Evolutionary conservation across 805 yeast genomes (phyloP).

Genomic region (Scheffersomyces coipomensis): DNA sequence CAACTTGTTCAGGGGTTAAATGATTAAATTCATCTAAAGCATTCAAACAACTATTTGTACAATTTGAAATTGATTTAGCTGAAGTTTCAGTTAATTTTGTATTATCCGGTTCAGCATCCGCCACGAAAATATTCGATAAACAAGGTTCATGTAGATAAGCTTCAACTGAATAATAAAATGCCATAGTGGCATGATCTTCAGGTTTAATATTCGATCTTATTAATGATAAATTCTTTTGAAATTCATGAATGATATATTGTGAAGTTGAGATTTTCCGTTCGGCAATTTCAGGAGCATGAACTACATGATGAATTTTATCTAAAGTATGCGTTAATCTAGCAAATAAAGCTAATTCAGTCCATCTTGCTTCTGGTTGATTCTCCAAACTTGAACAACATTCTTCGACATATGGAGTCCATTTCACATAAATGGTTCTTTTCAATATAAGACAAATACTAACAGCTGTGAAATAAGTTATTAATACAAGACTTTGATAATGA

Average conservation of each 20-base stretch:
- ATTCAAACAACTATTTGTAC: conserved; percentile 53
- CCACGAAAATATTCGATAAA: conserved; percentile 19
- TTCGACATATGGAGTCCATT: conserved; percentile 65
- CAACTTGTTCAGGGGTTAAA: conserved; percentile 45
- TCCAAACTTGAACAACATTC: conserved; percentile 56
- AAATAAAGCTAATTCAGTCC: conserved; percentile 51
- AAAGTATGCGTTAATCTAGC: conserved; percentile 58
- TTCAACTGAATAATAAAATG: conserved; percentile 61
- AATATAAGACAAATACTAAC: conserved; percentile 65
- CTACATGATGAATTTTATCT: conserved; percentile 56
- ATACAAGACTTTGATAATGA: conserved; percentile 40
- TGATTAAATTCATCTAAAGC: conserved; percentile 49
- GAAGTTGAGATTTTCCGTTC: conserved; percentile 23
- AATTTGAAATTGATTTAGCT: conserved; percentile 44
- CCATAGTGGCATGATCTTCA: conserved; percentile 40
- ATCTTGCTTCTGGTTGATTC: conserved; percentile 24
- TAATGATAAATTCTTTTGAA: conserved; percentile 45
- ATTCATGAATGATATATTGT: conserved; percentile 43
- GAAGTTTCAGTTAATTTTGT: conserved; percentile 24
- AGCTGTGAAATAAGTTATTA: conserved; percentile 60
- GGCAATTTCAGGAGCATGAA: conserved; percentile 37
- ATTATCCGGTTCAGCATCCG: conserved; percentile 8
- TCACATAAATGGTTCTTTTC: conserved; percentile 58
- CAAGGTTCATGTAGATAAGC: conserved; percentile 66
- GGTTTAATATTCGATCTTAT: conserved; percentile 38